Evolutionary conservation across 2,329 filamentous ascomycete genomes (phyloP).

Genomic region (Myriosclerotinia curreyana): DNA sequence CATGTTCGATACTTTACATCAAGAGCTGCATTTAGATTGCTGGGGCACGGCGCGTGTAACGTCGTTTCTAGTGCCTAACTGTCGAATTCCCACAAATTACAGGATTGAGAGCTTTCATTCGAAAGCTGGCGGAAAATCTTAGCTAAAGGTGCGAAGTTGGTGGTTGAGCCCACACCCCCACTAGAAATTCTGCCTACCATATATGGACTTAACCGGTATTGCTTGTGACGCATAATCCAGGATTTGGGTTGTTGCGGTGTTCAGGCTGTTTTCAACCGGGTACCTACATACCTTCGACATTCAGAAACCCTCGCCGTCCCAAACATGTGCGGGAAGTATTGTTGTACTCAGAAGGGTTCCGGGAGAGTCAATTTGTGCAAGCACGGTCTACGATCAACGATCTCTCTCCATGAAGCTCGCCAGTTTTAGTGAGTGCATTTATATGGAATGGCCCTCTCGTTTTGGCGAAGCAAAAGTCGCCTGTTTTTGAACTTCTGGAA

Average conservation of each 20-base stretch:
- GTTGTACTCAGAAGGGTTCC: neutral
- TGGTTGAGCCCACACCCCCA: neutral
- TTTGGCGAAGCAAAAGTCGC: neutral
- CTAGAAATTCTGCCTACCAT: neutral
- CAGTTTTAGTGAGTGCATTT: neutral
- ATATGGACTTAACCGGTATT: neutral
- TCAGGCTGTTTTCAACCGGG: neutral
- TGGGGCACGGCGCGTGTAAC: no score
- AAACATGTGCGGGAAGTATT: neutral
- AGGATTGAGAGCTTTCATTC: neutral
- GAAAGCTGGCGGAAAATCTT: neutral
- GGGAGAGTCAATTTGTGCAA: neutral
- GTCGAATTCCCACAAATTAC: neutral
- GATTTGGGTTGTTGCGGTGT: neutral
- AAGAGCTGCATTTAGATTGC: neutral
- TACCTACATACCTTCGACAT: neutral
- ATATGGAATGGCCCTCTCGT: neutral
- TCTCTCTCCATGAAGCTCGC: neutral
- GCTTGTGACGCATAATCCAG: conserved; percentile 1
- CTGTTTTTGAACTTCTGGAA: neutral
- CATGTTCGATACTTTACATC: neutral
- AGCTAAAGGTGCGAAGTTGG: neutral
- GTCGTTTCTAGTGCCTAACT: neutral
- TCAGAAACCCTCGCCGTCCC: neutral
- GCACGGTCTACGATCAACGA: neutral